These are phyloP conservation scores for Microbotryum scabiosae DNA, from an alignment of 1,284 basidiomycete genomes.

Conservation along the genomic window DNA sequence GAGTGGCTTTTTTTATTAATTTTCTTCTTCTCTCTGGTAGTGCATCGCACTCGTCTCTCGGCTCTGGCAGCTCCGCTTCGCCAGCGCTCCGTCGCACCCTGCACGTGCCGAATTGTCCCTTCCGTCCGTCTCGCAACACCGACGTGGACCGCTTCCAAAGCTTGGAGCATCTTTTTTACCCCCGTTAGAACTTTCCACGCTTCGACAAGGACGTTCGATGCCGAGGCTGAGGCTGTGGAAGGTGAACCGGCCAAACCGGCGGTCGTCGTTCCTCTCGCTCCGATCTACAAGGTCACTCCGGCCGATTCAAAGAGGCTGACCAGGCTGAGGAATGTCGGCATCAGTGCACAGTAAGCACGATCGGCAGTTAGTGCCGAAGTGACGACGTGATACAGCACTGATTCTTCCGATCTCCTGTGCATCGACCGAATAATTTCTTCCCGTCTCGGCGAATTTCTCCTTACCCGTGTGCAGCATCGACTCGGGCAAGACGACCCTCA, in stretches of 20 bases:
- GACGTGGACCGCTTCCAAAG: no score
- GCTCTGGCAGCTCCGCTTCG: not conserved
- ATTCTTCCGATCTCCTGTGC: not conserved
- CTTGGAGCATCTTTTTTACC: not conserved
- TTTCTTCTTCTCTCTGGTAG: no score
- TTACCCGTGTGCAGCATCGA: conserved; percentile 44
- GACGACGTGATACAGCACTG: not conserved
- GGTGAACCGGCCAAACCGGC: conserved; percentile 18
- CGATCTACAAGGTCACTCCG: conserved; percentile 16
- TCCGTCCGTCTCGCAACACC: not conserved
- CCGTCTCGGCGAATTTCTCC: not conserved
- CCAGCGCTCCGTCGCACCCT: not conserved
- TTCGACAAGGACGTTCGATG: not conserved
- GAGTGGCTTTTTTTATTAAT: no score
- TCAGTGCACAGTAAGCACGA: conserved; percentile 42
- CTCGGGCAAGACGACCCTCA: conserved; percentile 96
- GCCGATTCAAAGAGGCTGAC: conserved; percentile 37
- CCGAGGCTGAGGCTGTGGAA: not conserved
- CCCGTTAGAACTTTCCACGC: conserved; percentile 3
- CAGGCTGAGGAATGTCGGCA: conserved; percentile 44
- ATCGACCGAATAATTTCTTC: not conserved
- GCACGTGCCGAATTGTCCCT: not conserved
- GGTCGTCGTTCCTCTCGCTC: conserved; percentile 16
- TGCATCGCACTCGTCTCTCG: no score
- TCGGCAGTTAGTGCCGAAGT: no score